phyloP scores from a whole-genome alignment of 306 rosid species.

The Prunus padus region DNA sequence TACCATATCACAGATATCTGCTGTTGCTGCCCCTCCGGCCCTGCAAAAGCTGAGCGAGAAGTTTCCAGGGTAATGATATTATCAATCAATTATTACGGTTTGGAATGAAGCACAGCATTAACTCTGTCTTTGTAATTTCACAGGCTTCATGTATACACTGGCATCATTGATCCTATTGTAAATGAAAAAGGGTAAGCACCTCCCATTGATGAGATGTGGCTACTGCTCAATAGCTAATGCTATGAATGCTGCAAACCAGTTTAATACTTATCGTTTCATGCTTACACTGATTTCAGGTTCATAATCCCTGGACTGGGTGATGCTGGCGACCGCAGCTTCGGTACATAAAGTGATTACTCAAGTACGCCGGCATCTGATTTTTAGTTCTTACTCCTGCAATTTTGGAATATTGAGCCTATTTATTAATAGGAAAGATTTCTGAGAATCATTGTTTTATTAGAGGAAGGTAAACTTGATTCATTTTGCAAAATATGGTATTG shows the following conservation, averaged over 20 bases:
- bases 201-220: not conserved
- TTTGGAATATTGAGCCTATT: conserved; percentile 27
- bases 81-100: conserved; percentile 11
- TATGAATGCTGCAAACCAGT: conserved; percentile 8
- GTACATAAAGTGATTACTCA: conserved; percentile 45
- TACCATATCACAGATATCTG: conserved; percentile 67
- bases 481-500: not conserved
- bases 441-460: not conserved
- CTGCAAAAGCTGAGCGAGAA: conserved; percentile 89
- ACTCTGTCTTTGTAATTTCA: conserved; percentile 23
- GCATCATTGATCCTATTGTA: conserved; percentile 80
- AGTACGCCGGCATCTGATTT: not conserved
- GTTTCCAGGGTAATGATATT: conserved; percentile 76
- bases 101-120: conserved; percentile 3
- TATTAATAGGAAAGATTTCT: not conserved
- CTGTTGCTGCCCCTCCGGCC: conserved; percentile 91
- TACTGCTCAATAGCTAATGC: not conserved
- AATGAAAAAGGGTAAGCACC: conserved; percentile 80
- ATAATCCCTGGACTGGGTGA: conserved; percentile 98
- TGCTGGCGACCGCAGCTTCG: conserved; percentile 94
- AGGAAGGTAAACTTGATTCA: not conserved
- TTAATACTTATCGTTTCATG: not conserved
- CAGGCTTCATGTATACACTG: conserved; percentile 87
- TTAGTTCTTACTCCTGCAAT: conserved; percentile 22
- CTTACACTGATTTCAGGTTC: conserved; percentile 46